Evolutionary conservation across 2,329 filamentous ascomycete genomes (phyloP).

Genomic region (Aschersonia sp.): DNA sequence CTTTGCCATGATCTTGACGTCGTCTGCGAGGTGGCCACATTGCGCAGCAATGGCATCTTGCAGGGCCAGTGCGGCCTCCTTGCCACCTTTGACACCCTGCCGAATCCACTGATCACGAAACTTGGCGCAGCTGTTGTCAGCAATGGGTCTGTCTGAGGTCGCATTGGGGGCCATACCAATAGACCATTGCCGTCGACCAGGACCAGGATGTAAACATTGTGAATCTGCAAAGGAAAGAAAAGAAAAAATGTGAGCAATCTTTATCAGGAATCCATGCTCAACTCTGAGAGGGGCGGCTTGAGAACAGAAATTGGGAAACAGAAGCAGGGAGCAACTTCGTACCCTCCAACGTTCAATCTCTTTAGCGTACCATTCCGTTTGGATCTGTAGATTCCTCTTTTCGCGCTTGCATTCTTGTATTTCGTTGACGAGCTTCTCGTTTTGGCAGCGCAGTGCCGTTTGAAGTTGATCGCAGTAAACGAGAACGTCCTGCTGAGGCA

Average conservation of each 20-base stretch:
- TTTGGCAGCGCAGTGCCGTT: constrained; percentile 27
- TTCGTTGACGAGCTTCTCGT: constrained; percentile 22
- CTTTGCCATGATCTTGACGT: constrained; percentile 40
- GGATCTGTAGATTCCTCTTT: constrained; percentile 34
- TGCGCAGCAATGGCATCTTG: constrained; percentile 30
- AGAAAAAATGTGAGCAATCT: no score
- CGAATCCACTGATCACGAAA: constrained; percentile 41
- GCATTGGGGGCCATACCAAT: constrained; percentile 25
- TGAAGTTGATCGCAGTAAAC: constrained; percentile 26
- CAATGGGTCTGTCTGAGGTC: not conserved
- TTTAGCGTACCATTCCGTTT: constrained; percentile 18
- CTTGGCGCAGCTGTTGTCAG: constrained; percentile 16
- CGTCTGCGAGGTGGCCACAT: constrained; percentile 26
- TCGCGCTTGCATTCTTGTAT: constrained; percentile 32
- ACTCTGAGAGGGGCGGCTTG: no score
- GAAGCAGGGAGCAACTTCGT: constrained; percentile 7
- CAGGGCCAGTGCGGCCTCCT: constrained; percentile 34
- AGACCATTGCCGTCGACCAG: constrained; percentile 50
- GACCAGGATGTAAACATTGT: constrained; percentile 44
- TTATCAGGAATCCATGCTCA: no score
- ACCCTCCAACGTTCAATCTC: constrained; percentile 33
- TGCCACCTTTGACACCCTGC: constrained; percentile 40
- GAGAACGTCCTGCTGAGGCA: constrained; percentile 14
- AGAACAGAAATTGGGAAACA: not conserved
- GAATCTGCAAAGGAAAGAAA: constrained; percentile 20